Conservation (phyloP, 108 stramenopile genomes). For the Nitzschia sp. region DNA sequence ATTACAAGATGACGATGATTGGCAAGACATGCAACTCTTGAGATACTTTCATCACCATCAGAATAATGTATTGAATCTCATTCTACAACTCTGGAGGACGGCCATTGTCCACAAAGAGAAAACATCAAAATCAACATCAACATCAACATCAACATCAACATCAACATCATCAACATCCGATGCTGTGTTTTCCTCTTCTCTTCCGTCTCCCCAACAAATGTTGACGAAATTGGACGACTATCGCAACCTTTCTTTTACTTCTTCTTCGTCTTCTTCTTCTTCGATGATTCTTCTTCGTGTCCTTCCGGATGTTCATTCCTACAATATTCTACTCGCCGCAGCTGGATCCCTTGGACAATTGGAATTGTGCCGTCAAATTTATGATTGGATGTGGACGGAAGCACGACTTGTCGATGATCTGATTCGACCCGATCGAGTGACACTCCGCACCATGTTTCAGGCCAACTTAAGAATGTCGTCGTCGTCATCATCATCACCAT, state of each 20-base stretch:
- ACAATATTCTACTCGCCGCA: slow-evolving; percentile 31
- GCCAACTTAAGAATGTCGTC: neutral
- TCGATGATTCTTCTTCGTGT: too few relatives aligned
- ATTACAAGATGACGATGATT: neutral
- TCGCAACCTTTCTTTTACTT: neutral
- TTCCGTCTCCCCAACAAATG: slow-evolving; percentile 9
- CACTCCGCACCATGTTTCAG: slow-evolving; percentile 29
- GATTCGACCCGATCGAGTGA: slow-evolving; percentile 25
- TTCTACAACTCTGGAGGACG: slow-evolving; percentile 8
- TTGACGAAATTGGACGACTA: slow-evolving; percentile 17
- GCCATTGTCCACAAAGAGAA: neutral
- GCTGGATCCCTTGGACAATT: slow-evolving; percentile 16
- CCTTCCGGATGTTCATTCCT: slow-evolving; percentile 26
- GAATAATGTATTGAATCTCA: neutral
- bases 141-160: neutral
- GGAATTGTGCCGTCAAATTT: slow-evolving; percentile 18
- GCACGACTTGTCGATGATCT: slow-evolving; percentile 4
- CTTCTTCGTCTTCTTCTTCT: too few relatives aligned
- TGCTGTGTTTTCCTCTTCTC: too few relatives aligned
- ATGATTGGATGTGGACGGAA: slow-evolving; percentile 36
- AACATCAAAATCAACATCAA: neutral
- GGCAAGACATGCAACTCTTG: neutral
- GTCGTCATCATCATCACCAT: neutral
- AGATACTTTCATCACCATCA: neutral
- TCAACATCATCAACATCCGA: too few relatives aligned